Conservation (phyloP, 371 early-diverging fungal species). For the Zancudomyces culisetae region DNA sequence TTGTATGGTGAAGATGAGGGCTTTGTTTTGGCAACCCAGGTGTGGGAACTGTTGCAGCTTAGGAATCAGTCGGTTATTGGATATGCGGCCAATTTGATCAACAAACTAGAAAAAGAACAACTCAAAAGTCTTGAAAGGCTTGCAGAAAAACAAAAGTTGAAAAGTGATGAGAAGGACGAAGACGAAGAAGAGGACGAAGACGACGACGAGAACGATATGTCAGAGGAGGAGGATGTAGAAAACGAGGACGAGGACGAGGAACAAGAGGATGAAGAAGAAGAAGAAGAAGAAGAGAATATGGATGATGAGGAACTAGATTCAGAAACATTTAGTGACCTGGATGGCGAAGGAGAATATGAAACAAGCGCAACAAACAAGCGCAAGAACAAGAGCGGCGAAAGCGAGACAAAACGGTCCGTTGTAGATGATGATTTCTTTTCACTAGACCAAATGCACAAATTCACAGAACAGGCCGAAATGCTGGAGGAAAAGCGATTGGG, state of each 20-base stretch:
- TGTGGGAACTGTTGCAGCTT: conserved; percentile 81
- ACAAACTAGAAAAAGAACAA: conserved; percentile 16
- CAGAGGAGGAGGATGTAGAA: conserved; percentile 4
- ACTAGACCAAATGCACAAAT: conserved; percentile 23
- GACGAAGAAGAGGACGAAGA: neutral
- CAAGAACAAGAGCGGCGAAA: conserved; percentile 8
- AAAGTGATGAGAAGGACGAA: neutral
- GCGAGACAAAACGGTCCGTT: conserved; percentile 10
- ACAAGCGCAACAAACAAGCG: conserved; percentile 12
- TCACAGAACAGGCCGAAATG: conserved; percentile 24
- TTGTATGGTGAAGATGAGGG: conserved; percentile 23
- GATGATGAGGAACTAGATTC: conserved; percentile 25
- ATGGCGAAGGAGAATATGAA: conserved; percentile 3
- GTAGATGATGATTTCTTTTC: conserved; percentile 26
- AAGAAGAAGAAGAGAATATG: conserved; percentile 30
- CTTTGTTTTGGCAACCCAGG: conserved; percentile 58
- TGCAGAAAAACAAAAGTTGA: neutral
- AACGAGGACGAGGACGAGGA: conserved; percentile 14
- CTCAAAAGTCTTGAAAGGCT: neutral
- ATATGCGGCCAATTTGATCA: conserved; percentile 5
- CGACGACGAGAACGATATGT: neutral
- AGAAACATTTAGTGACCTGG: conserved; percentile 5
- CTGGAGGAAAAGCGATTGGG: conserved; percentile 18
- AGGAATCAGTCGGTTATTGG: conserved; percentile 65
- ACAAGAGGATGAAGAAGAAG: conserved; percentile 14